Conservation (phyloP, 2,329 filamentous ascomycete species). For the Arthrobotrys pseudoclavata region DNA sequence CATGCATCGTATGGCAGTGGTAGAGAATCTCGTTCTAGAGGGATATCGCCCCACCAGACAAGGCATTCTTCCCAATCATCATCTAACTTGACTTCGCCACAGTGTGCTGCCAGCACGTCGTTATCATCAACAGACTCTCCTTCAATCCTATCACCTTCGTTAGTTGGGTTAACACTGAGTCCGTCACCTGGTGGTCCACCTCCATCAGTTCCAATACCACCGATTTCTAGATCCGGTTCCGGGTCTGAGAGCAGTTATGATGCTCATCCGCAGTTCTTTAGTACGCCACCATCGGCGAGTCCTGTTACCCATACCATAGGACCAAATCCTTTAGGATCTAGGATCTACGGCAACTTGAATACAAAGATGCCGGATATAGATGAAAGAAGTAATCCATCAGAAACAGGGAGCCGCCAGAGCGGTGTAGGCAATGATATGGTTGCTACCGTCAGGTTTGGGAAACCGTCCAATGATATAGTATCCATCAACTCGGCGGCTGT, state of each 20-base stretch:
- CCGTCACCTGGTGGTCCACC: not conserved
- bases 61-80: conserved; percentile 33
- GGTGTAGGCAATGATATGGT: conserved; percentile 43
- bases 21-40: conserved; percentile 29
- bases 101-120: conserved; percentile 10
- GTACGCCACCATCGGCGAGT: conserved; percentile 47
- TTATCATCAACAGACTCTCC: conserved; percentile 34
- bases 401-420: conserved; percentile 18
- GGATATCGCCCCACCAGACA: conserved; percentile 50
- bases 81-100: conserved; percentile 41
- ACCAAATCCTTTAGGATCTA: conserved; percentile 22
- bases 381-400: conserved; percentile 24
- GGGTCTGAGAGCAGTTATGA: conserved; percentile 46
- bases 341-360: conserved; percentile 34
- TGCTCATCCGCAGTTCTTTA: conserved; percentile 54
- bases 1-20: conserved; percentile 26
- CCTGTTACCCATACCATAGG: conserved; percentile 12
- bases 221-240: conserved; percentile 44
- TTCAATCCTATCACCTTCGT: conserved; percentile 40
- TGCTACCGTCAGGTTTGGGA: conserved; percentile 58
- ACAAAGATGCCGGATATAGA: conserved; percentile 43
- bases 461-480: conserved; percentile 37
- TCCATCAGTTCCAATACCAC: not conserved
- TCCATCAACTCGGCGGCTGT: conserved; percentile 36
- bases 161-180: conserved; percentile 33